phyloP scores from a whole-genome alignment of 352 stramenopile genomes.

The Blastocystis hominis region DNA sequence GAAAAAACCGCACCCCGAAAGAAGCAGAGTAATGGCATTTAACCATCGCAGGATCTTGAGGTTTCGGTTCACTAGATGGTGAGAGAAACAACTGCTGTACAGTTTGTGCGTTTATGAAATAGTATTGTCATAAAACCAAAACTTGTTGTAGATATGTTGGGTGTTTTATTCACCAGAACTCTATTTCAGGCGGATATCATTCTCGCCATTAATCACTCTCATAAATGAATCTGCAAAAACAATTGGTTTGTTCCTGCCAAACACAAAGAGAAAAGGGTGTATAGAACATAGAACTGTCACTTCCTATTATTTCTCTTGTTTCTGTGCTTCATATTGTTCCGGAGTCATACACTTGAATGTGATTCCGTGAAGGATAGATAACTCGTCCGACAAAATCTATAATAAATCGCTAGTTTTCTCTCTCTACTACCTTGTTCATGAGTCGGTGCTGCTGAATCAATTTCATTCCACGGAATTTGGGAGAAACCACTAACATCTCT shows the following conservation, averaged over 20 bases:
- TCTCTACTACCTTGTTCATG: constrained; percentile 22
- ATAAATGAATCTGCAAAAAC: not conserved
- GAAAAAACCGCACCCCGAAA: not conserved
- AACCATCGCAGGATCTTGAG: not conserved
- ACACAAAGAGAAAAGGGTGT: not conserved
- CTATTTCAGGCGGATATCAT: not conserved
- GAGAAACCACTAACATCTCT: constrained; percentile 50
- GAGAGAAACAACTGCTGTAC: not conserved
- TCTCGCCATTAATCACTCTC: not conserved
- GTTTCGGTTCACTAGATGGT: not conserved
- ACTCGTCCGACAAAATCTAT: constrained; percentile 21
- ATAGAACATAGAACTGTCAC: too few species aligned
- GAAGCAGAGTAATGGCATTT: not conserved
- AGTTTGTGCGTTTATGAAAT: not conserved
- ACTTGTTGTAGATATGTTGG: too few species aligned
- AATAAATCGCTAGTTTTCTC: not conserved
- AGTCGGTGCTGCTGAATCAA: constrained; percentile 36
- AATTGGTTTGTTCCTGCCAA: not conserved
- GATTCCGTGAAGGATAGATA: constrained; percentile 52
- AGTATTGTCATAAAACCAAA: too few species aligned
- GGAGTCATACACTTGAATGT: constrained; percentile 55
- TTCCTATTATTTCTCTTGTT: not conserved
- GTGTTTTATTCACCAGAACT: too few species aligned
- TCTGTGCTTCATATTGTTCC: constrained; percentile 24
- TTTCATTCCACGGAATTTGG: constrained; percentile 55